phyloP scores from a whole-genome alignment of 2,329 filamentous ascomycete species.

The Calycina herbarum region DNA sequence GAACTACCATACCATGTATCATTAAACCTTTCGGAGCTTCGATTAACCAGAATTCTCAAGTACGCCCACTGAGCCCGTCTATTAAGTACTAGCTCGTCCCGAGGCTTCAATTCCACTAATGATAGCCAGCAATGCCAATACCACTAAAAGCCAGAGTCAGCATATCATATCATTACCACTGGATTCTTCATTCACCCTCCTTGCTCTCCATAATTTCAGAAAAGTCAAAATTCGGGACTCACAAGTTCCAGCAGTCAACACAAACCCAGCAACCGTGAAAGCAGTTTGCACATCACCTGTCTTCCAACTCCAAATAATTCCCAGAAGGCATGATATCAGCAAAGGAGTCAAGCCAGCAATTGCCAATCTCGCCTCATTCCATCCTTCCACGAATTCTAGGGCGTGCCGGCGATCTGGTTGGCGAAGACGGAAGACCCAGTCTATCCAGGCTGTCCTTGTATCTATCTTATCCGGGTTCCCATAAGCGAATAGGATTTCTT shows the following conservation, averaged over 20 bases:
- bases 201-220: too few relatives aligned
- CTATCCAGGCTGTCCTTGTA: neutral
- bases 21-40: too few relatives aligned
- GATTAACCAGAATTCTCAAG: too few relatives aligned
- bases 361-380: neutral
- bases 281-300: conserved; percentile 4
- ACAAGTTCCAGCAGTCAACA: conserved; percentile 8
- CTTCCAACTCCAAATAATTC: conserved; percentile 5
- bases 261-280: conserved; percentile 10
- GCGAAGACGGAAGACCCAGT: conserved; percentile 2
- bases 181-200: too few relatives aligned
- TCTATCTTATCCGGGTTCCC: neutral
- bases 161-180: neutral
- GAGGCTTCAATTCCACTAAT: conserved; percentile 8
- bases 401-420: conserved; percentile 6
- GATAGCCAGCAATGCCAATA: conserved; percentile 6
- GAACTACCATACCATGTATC: too few relatives aligned
- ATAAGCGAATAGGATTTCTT: conserved; percentile 7
- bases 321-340: neutral
- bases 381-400: conserved; percentile 3
- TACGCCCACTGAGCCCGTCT: too few relatives aligned
- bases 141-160: neutral
- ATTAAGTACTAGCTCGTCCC: neutral
- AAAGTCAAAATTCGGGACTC: neutral
- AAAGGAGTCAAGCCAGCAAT: neutral